phyloP scores from a whole-genome alignment of 2,329 filamentous ascomycete genomes.

The Fusarium sp. region DNA sequence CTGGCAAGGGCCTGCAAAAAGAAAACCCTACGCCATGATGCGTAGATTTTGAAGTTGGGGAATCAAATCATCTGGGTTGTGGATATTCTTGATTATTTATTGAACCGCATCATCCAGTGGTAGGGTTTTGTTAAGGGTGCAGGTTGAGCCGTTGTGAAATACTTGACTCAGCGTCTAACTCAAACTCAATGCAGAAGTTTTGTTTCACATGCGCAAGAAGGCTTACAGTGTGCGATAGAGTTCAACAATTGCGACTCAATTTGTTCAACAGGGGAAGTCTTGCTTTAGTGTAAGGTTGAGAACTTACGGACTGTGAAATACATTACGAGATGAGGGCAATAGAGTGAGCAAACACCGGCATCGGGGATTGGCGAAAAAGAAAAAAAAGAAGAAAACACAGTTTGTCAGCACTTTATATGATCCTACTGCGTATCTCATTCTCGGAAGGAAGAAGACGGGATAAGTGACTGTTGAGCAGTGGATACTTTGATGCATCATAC shows the following conservation, averaged over 20 bases:
- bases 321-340: background rate
- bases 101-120: background rate
- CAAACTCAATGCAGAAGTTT: background rate
- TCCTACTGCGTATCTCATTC: background rate
- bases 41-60: background rate
- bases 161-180: background rate
- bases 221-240: background rate
- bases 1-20: background rate
- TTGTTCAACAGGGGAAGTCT: slow-evolving; percentile 6
- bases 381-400: too few relatives aligned
- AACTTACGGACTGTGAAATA: background rate
- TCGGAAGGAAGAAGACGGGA: slow-evolving; percentile 25
- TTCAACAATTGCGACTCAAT: slow-evolving; percentile 14
- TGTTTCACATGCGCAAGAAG: background rate
- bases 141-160: background rate
- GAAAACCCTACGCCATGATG: background rate
- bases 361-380: background rate
- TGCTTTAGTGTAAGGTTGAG: background rate
- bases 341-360: slow-evolving; percentile 5
- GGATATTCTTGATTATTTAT: background rate
- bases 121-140: background rate
- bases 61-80: slow-evolving; percentile 1
- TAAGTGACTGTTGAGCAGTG: slow-evolving; percentile 25
- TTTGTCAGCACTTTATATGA: slow-evolving; percentile 8
- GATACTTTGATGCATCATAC: slow-evolving; percentile 39